Evolutionary conservation across 768 basidiomycete genomes (phyloP).

Genomic region (Phylloporus rhodoxanthus): DNA sequence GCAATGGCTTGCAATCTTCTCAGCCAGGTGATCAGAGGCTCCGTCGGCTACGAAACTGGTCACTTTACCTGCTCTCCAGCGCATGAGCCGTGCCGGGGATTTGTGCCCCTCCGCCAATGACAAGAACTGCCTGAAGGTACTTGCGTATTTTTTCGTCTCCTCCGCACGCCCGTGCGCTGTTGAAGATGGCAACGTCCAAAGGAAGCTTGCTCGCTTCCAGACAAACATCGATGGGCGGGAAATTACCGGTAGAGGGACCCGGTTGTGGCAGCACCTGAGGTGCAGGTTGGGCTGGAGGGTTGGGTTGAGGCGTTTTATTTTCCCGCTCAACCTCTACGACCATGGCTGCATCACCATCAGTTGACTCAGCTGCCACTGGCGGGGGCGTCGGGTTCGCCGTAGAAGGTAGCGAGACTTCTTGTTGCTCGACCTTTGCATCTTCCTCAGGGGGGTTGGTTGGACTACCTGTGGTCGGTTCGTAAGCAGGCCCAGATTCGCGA

Average conservation of each 20-base stretch:
- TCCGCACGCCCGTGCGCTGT: slow-evolving; percentile 81
- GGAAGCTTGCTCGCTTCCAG: slow-evolving; percentile 88
- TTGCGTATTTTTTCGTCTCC: slow-evolving; percentile 87
- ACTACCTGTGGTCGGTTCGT: slow-evolving; percentile 15
- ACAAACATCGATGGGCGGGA: slow-evolving; percentile 62
- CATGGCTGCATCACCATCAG: slow-evolving; percentile 31
- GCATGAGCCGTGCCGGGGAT: slow-evolving; percentile 82
- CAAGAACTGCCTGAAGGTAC: slow-evolving; percentile 79
- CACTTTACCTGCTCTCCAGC: slow-evolving; percentile 70
- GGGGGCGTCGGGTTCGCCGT: slow-evolving; percentile 31
- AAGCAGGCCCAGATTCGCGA: not conserved
- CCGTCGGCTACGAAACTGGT: not conserved
- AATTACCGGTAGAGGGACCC: slow-evolving; percentile 27
- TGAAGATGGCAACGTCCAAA: slow-evolving; percentile 88
- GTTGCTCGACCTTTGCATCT: slow-evolving; percentile 30
- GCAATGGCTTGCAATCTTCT: slow-evolving; percentile 70
- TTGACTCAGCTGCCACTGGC: slow-evolving; percentile 16
- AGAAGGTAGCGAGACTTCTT: slow-evolving; percentile 30
- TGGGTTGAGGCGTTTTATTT: slow-evolving; percentile 26
- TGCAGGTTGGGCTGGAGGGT: slow-evolving; percentile 23
- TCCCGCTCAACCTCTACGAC: slow-evolving; percentile 47
- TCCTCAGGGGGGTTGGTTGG: slow-evolving; percentile 21
- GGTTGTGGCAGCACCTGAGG: slow-evolving; percentile 13
- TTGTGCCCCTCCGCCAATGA: slow-evolving; percentile 79
- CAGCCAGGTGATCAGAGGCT: slow-evolving; percentile 4